These are phyloP conservation scores for Calendula officinalis DNA, from an alignment of 129 eudicot species.

Conservation along the genomic window DNA sequence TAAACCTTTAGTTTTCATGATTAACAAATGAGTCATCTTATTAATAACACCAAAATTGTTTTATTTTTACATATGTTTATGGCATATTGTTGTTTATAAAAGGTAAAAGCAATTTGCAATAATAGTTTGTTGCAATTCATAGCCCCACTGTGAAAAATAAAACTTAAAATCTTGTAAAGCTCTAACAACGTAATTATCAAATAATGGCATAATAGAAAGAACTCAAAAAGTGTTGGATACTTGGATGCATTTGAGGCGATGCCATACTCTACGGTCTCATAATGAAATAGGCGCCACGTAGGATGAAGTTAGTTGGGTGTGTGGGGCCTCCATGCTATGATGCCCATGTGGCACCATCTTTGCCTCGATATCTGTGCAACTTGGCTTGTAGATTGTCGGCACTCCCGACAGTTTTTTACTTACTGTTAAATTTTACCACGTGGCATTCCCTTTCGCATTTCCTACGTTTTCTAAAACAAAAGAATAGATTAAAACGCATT, in stretches of 20 bases:
- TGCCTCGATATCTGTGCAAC: constrained; percentile 2
- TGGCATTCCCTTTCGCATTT: neutral
- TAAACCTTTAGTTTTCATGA: too few species aligned
- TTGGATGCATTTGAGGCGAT: neutral
- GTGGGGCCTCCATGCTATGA: constrained; percentile 21
- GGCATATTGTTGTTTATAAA: too few species aligned
- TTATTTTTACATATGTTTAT: too few species aligned
- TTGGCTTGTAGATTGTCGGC: constrained; percentile 24
- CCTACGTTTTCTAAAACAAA: neutral
- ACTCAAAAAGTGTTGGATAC: neutral
- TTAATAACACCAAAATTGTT: too few species aligned
- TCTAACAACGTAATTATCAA: too few species aligned
- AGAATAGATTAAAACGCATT: neutral
- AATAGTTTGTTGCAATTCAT: too few species aligned
- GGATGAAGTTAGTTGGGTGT: constrained; percentile 16
- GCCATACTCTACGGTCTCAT: constrained; percentile 15
- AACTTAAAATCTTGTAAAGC: too few species aligned
- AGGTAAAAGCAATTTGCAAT: too few species aligned
- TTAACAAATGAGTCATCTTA: too few species aligned
- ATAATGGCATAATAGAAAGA: too few species aligned
- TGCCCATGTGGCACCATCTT: constrained; percentile 13
- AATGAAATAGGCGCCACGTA: constrained; percentile 20
- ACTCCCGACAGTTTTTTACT: constrained; percentile 18
- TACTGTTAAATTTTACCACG: constrained; percentile 11
- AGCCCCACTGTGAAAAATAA: too few species aligned